A percentile compares a stretch with the other conserved stretches of the same genome.
phyloP scores from a whole-genome alignment of 345 rosid species.

The Camelina sativa region DNA sequence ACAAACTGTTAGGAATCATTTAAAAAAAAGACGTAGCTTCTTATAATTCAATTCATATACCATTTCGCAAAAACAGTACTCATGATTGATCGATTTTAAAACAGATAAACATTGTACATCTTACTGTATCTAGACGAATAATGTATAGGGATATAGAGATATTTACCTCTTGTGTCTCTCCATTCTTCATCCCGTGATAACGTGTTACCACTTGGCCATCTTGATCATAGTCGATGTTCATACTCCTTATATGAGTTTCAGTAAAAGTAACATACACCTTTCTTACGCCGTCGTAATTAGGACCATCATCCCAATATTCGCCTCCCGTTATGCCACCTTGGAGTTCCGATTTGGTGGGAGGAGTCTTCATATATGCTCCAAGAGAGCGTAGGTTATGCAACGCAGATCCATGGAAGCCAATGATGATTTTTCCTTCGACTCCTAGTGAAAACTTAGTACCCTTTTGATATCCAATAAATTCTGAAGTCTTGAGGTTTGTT shows the following conservation, averaged over 20 bases:
- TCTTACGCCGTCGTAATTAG: constrained; percentile 25
- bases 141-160: background rate
- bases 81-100: background rate
- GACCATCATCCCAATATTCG: constrained; percentile 30
- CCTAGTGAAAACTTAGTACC: constrained; percentile 30
- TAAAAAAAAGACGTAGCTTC: background rate
- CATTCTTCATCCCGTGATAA: constrained; percentile 32
- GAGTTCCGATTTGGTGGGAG: constrained; percentile 29
- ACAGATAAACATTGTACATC: background rate
- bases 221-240: constrained; percentile 32
- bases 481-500: constrained; percentile 15
- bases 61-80: background rate
- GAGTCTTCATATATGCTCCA: constrained; percentile 24
- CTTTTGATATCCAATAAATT: constrained; percentile 35
- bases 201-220: constrained; percentile 16
- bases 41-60: background rate
- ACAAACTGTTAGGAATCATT: background rate
- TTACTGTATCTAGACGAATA: background rate
- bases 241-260: constrained; percentile 33
- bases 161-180: constrained; percentile 38
- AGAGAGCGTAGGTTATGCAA: background rate
- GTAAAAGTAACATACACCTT: constrained; percentile 30
- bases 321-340: constrained; percentile 25
- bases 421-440: background rate
- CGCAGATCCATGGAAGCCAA: constrained; percentile 31